Evolutionary conservation across 2,329 filamentous ascomycete species (phyloP), one percentile per base, ranked within the genome.

Genomic region (Ophiognomonia clavigignenti-juglandacearum): DNA sequence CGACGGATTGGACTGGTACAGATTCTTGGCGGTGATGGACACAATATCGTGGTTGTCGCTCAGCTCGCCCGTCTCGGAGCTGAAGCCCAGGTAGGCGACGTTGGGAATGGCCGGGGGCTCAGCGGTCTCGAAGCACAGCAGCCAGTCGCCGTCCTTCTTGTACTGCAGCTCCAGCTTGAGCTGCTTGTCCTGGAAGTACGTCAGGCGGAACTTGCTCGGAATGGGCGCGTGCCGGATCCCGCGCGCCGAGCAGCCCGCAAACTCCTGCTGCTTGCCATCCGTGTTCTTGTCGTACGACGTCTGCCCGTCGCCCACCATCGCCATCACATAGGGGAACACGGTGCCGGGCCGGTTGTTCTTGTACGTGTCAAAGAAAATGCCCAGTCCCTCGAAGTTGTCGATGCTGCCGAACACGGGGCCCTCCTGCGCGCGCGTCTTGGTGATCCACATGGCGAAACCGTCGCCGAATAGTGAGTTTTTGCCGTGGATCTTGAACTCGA

Each of bases 11-110:
- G 69, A 68, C 48, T 78, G 83, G 72, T 97, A 97, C 53, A 98
- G 73, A 67, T 96, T 98, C 74, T 86, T 86, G 48, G 92, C 85
- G 54, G 83, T 75, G 59, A 98, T 79, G 42, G 82, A 86, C 64
- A 97, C 82, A 66, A 98, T 95, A 70, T 98, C 93, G 75, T 96
- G 92, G 75, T 96, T 96, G 71, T 98, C 93, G 68, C 84, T 89
- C 56, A 98, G 80, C 73, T 98, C 92, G 61, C 93, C 93, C 14
- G 93, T 97, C 74, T 97, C 92, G 47, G 88, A 86, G 58, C 80
- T 85, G 70, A 88, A 88, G 49, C 84, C 85, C 22, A 88, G 80
- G 64, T 88, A 88, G 29, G 82, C 77, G 40, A 86, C 82, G 49
- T 82, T 74, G 45, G 93, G 93, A 55, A 98, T 85, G 59, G 87